phyloP scores from a whole-genome alignment of 129 eudicot genomes.

The Centella asiatica region DNA sequence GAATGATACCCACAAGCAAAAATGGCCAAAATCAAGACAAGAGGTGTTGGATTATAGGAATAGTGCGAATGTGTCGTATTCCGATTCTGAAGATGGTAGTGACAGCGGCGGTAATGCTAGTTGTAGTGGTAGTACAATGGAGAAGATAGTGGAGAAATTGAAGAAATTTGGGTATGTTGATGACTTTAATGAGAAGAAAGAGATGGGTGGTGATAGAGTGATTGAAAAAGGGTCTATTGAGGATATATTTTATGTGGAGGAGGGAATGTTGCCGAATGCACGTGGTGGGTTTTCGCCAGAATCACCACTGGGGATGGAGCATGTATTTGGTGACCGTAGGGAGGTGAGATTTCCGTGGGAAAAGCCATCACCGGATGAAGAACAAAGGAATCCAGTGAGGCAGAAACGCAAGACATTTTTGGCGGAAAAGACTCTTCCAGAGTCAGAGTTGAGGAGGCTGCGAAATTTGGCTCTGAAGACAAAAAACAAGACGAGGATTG shows the following conservation, averaged over 20 bases:
- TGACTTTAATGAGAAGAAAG: constrained; percentile 36
- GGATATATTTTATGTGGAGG: constrained; percentile 81
- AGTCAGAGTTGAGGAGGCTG: constrained; percentile 69
- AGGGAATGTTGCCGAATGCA: constrained; percentile 73
- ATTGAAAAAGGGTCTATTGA: constrained; percentile 88
- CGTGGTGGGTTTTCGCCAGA: constrained; percentile 80
- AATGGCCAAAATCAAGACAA: constrained; percentile 34
- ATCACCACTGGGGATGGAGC: constrained; percentile 50
- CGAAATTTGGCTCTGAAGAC: constrained; percentile 47
- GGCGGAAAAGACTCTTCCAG: constrained; percentile 84
- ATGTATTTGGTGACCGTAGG: constrained; percentile 37
- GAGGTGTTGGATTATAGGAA: constrained; percentile 35
- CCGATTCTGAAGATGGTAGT: constrained; percentile 33
- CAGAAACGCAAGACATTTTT: constrained; percentile 49
- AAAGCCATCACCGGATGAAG: constrained; percentile 37
- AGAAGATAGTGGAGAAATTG: constrained; percentile 70
- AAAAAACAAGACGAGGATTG: constrained; percentile 59
- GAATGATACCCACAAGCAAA: constrained; percentile 43
- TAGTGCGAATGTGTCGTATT: constrained; percentile 22
- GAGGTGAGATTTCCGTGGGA: constrained; percentile 91
- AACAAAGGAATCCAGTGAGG: constrained; percentile 39
- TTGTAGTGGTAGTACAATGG: constrained; percentile 71
- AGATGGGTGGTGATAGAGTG: constrained; percentile 20
- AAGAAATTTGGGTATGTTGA: constrained; percentile 78
- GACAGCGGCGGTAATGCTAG: constrained; percentile 21